Conservation (phyloP, 352 stramenopile genomes). For the Phytophthora hybrid region DNA sequence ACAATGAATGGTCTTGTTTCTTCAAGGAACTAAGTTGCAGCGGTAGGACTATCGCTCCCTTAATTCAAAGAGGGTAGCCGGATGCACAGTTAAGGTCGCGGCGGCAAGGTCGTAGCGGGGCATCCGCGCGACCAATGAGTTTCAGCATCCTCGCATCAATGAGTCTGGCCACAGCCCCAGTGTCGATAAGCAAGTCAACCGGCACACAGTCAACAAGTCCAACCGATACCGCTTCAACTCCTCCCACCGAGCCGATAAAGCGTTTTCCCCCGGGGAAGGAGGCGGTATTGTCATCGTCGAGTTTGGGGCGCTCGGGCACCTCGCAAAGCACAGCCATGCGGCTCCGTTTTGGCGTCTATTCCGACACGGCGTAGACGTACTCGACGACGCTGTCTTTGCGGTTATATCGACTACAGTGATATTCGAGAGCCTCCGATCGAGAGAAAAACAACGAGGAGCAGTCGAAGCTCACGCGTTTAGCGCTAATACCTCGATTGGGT, state of each 20-base stretch:
- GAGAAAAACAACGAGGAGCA: no score
- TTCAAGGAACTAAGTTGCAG: conserved; percentile 3
- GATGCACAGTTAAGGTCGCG: background rate
- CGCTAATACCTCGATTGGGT: no score
- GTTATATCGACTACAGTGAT: no score
- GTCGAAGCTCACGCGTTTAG: no score
- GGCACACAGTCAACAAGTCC: background rate
- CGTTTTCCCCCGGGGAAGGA: background rate
- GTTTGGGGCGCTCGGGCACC: no score
- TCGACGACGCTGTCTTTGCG: no score
- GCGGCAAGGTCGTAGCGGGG: background rate
- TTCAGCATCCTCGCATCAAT: background rate
- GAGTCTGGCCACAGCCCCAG: conserved; percentile 5
- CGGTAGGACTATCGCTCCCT: background rate
- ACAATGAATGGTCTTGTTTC: no score
- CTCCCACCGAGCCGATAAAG: conserved; percentile 3
- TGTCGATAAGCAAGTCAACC: conserved; percentile 1
- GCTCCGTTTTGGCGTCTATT: no score
- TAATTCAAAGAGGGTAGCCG: background rate
- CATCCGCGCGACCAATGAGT: background rate
- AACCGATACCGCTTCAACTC: background rate
- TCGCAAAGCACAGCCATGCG: no score
- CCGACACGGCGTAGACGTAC: no score
- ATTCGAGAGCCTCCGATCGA: no score
- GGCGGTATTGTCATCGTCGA: no score